Conservation (phyloP, 1,284 basidiomycete species). For the Volvariella surrecta region DNA sequence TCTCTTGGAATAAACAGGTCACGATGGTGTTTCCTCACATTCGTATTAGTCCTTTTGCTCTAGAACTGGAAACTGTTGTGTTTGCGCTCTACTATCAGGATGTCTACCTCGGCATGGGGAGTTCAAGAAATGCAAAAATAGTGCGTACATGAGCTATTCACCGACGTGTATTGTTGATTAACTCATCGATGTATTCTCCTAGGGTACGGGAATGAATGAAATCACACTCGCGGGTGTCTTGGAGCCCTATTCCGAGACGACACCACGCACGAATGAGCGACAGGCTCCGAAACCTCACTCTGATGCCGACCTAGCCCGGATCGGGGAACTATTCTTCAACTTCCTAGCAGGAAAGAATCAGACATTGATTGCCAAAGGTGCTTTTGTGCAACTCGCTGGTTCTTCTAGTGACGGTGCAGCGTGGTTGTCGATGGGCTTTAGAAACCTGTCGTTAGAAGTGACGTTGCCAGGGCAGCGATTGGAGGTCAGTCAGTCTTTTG, state of each 20-base stretch:
- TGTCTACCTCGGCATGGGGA: conserved; percentile 53
- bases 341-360: conserved; percentile 63
- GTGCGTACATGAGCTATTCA: conserved; percentile 18
- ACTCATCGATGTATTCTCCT: too few species aligned
- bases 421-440: conserved; percentile 69
- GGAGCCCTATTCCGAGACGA: conserved; percentile 45
- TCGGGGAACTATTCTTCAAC: conserved; percentile 61
- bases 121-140: conserved; percentile 39
- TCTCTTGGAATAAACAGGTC: neutral
- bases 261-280: conserved; percentile 48
- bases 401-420: conserved; percentile 34
- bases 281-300: conserved; percentile 59
- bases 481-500: conserved; percentile 21
- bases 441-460: conserved; percentile 56
- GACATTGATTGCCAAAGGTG: conserved; percentile 52
- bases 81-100: conserved; percentile 57
- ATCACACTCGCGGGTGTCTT: conserved; percentile 58
- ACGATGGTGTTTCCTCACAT: neutral
- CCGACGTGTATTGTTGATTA: neutral
- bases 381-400: conserved; percentile 54
- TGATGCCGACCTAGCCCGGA: conserved; percentile 40
- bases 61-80: conserved; percentile 63
- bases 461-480: conserved; percentile 58
- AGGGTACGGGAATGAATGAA: conserved; percentile 50
- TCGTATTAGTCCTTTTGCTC: conserved; percentile 50